Evolutionary conservation across 2,329 filamentous ascomycete genomes (phyloP), one percentile per base, ranked within the genome.

Genomic region (Chaetothyriales sp.): DNA sequence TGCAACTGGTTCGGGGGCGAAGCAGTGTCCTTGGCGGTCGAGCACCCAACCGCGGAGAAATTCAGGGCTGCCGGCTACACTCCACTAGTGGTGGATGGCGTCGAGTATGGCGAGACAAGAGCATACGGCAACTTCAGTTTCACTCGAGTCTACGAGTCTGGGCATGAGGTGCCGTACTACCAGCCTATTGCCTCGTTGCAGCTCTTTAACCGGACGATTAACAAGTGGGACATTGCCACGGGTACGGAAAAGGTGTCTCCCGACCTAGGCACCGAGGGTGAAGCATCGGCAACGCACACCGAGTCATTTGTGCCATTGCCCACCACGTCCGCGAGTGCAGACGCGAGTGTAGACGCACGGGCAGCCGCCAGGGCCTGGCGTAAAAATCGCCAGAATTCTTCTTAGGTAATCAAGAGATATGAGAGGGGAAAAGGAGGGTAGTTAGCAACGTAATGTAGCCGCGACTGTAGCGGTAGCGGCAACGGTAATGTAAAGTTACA

Each of bases 81-180:
- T 0, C 79, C 83, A 13, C 80, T 92, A 56, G 70, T 81, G 10
- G 80, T 86, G 43, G 85, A 87, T 62, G 74, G 73, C 22, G 73
- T 76, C 5, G 66, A 78, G 81, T 62, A 85, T 79, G 87, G 86
- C 18, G 77, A 79, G 51, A 85, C 87, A 0, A 77, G 86, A 3
- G 85, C 92, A 65, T 86, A 80, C 60, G 86, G 83, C 9, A 89
- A 89, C 59, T 75, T 85, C 50, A 80, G 76, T 15, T 85, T 85
- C 64, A 78, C 77, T 50, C 74, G 82, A 6, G 73, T 85, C 47
- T 85, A 81, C 46, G 77, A 84, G 60, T 74, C 81, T 15, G 81
- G 82, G 1, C 82, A 85, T 60, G 74, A 79, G 49, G 75, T 81
- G 1, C 73, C 79, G 0, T 76, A 73, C 50, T 80, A 79, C 61